Conservation (phyloP, 129 eudicot genomes). For the Artemisia argyi region DNA sequence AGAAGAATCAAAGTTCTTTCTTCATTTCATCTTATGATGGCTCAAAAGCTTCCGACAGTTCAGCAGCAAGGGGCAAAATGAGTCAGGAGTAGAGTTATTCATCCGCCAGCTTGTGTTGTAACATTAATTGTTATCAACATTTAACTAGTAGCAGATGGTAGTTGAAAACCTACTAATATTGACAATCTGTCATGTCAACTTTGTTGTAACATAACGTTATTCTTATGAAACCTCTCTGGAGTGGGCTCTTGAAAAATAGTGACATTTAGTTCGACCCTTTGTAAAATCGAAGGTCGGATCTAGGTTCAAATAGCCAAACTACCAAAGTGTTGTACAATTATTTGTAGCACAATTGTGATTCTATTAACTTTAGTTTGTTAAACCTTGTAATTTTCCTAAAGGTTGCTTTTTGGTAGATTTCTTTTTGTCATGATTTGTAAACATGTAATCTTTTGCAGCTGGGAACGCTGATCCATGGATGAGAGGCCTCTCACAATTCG, state of each 20-base stretch:
- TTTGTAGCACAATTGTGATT: constrained; percentile 24
- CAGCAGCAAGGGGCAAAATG: constrained; percentile 51
- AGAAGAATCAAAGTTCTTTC: constrained; percentile 71
- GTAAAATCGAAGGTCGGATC: constrained; percentile 30
- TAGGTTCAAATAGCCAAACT: constrained; percentile 31
- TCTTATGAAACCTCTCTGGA: constrained; percentile 19
- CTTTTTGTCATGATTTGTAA: not conserved
- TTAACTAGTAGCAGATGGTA: constrained; percentile 19
- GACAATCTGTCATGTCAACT: constrained; percentile 27
- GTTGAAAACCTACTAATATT: constrained; percentile 1
- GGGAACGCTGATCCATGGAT: not conserved
- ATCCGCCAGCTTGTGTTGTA: constrained; percentile 30
- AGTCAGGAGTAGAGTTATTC: constrained; percentile 40
- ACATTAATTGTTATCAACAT: constrained; percentile 25
- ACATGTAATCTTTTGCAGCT: not conserved
- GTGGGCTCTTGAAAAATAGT: constrained; percentile 12
- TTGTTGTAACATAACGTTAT: constrained; percentile 41
- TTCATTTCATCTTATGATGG: constrained; percentile 65
- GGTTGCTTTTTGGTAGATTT: not conserved
- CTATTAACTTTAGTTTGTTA: constrained; percentile 4
- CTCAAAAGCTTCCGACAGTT: constrained; percentile 56
- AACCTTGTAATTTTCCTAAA: constrained; percentile 7
- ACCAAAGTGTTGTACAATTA: constrained; percentile 36
- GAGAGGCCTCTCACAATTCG: not conserved
- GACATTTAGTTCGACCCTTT: constrained; percentile 21